These are phyloP conservation scores for Flaveria trinervia DNA, from an alignment of 129 eudicot species.

Conservation along the genomic window DNA sequence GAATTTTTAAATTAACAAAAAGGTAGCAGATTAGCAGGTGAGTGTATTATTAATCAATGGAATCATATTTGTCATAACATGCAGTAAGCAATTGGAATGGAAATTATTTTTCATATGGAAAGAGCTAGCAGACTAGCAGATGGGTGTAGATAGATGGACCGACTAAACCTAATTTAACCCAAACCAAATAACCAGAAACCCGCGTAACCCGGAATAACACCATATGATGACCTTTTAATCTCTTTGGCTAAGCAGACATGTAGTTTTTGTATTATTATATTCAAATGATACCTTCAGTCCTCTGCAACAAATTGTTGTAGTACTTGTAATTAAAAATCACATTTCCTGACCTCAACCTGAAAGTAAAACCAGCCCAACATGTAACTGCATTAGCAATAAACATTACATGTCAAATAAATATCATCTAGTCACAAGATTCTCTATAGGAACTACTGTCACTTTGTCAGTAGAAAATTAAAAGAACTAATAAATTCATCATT, in stretches of 20 bases:
- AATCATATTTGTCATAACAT: not conserved
- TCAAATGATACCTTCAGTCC: slow-evolving; percentile 80
- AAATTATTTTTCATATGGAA: not conserved
- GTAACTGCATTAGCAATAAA: slow-evolving; percentile 9
- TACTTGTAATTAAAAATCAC: slow-evolving; percentile 86
- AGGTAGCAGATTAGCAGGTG: slow-evolving; percentile 1
- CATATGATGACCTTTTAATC: not conserved
- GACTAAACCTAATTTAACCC: not conserved
- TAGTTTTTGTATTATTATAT: slow-evolving; percentile 4
- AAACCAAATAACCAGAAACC: not conserved
- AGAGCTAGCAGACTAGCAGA: not conserved
- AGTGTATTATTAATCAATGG: not conserved
- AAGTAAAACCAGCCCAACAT: slow-evolving; percentile 25
- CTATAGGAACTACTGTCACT: not conserved
- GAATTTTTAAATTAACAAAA: not conserved
- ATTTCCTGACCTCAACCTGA: slow-evolving; percentile 91
- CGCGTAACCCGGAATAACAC: not conserved
- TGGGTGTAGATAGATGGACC: not conserved
- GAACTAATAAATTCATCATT: not conserved
- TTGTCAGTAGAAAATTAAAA: not conserved
- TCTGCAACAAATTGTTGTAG: slow-evolving; percentile 75
- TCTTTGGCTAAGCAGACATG: slow-evolving; percentile 1
- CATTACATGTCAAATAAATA: not conserved
- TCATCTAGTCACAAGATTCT: slow-evolving; percentile 8
- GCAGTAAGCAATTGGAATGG: not conserved